Evolutionary conservation across 805 yeast species (phyloP).

Genomic region (Ogataea nitratoaversa): DNA sequence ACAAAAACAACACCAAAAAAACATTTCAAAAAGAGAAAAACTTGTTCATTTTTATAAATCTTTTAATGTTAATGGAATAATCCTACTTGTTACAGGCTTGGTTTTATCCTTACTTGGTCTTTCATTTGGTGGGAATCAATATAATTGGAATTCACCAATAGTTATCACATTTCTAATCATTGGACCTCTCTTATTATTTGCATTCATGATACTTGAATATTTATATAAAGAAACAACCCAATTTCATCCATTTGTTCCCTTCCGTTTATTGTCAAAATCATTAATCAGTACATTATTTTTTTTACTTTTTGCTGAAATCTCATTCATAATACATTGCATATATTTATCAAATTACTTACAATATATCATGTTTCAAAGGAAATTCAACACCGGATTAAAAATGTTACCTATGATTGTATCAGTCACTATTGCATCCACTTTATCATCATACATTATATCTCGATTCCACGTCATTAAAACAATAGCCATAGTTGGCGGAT

Average conservation of each 20-base stretch:
- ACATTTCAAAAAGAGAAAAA: neutral
- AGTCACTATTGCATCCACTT: slow-evolving; percentile 39
- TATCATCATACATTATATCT: slow-evolving; percentile 36
- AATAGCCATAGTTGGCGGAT: slow-evolving; percentile 34
- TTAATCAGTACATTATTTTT: slow-evolving; percentile 13
- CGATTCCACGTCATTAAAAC: slow-evolving; percentile 39
- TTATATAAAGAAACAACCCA: slow-evolving; percentile 5
- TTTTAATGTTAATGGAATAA: slow-evolving; percentile 26
- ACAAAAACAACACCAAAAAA: too few relatives aligned
- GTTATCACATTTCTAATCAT: slow-evolving; percentile 45
- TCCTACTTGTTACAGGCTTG: slow-evolving; percentile 39
- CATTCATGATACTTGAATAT: slow-evolving; percentile 38
- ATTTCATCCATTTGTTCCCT: slow-evolving; percentile 42
- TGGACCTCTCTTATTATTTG: slow-evolving; percentile 36
- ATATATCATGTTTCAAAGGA: slow-evolving; percentile 32
- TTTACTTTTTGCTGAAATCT: slow-evolving; percentile 29
- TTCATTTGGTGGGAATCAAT: slow-evolving; percentile 54
- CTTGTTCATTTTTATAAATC: slow-evolving; percentile 1
- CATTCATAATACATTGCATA: slow-evolving; percentile 38
- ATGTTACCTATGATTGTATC: slow-evolving; percentile 42
- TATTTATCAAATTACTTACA: slow-evolving; percentile 48
- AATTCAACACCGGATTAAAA: slow-evolving; percentile 43
- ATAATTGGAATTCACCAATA: slow-evolving; percentile 52
- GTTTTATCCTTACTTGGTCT: slow-evolving; percentile 48
- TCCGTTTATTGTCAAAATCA: slow-evolving; percentile 34